Base-by-base conservation (phyloP, 305 asterid genomes). In the Euphrasia arctica region DNA sequence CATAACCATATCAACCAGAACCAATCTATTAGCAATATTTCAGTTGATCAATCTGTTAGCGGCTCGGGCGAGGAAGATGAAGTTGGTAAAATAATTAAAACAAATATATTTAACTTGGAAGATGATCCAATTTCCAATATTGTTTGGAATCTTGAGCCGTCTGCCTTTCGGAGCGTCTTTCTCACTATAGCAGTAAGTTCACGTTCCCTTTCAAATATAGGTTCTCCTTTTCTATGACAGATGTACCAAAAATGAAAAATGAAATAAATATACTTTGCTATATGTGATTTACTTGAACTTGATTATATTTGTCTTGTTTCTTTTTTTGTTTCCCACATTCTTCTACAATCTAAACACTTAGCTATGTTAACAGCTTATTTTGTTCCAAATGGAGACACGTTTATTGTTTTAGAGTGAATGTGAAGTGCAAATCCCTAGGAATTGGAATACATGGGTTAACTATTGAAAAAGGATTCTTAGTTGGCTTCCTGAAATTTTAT, bases 111-210 rank as follows among this genome's bases (percentile, higher is more conserved):
- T 68, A 78, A 78, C 81, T 72, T 84, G 82, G 77, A 69, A 60
- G 94, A 85, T 58, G 95, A 94, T 82, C 86, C 85, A 55, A 69
- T 90, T 72, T 93, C 98, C 70, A 74, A 71, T 69, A 65, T 82
- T 57, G 62, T 94, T 81, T 83, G 95, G 95, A 83, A 73, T 63
- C 88, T 94, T 42, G 78, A 86, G 65, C 91, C 95, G 31, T 81
- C 48, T 78, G 76, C 80, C 65, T 81, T 88, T 72, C 85, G 65
- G 58, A 71, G 70, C 12, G 78, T 94, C 64, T 82, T 94, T 74
- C 80, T 85, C 60, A 71, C 87, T 8, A 79, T 90, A 89, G 96
- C 91, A 22, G 99, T 94, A 72, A 79, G 96, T 86, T 65, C 63
- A 41, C 59, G 34, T 47, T 52, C 61, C 68, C 56, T 63, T 70